phyloP scores from a whole-genome alignment of 768 basidiomycete species.

The Udeniomyces megalosporus region DNA sequence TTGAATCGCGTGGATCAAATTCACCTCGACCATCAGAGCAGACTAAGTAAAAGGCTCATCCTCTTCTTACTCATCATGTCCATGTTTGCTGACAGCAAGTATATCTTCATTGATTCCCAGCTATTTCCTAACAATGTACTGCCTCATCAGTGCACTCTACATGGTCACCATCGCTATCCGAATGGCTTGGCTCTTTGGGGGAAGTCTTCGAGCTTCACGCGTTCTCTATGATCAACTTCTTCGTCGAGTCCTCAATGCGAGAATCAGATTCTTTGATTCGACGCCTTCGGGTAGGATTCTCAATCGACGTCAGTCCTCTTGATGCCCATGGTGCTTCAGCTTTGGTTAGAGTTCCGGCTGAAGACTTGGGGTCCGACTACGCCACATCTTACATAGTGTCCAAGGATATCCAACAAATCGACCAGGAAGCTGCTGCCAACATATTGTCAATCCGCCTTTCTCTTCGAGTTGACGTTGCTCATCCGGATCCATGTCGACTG shows the following conservation, averaged over 20 bases:
- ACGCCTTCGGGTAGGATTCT: slow-evolving; percentile 5
- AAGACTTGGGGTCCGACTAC: slow-evolving; percentile 22
- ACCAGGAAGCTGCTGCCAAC: slow-evolving; percentile 7
- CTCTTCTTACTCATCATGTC: no score
- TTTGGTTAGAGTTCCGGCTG: no score
- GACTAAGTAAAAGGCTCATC: no score
- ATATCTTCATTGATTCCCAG: no score
- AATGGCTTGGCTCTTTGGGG: slow-evolving; percentile 22
- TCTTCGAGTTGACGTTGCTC: not conserved
- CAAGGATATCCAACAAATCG: not conserved
- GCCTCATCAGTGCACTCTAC: slow-evolving; percentile 21
- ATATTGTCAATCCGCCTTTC: not conserved
- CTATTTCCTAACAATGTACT: slow-evolving; percentile 25
- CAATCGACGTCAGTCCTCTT: slow-evolving; percentile 11
- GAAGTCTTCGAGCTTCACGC: slow-evolving; percentile 22
- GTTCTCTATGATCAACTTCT: slow-evolving; percentile 27
- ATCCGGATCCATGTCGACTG: slow-evolving; percentile 4
- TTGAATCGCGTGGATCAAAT: no score
- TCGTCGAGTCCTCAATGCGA: slow-evolving; percentile 25
- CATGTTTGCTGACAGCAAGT: no score
- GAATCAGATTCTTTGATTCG: slow-evolving; percentile 22
- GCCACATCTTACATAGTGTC: slow-evolving; percentile 16
- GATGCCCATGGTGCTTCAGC: slow-evolving; percentile 17
- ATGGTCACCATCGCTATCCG: slow-evolving; percentile 23
- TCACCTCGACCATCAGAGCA: no score